These are phyloP conservation scores for Thymus mandschuricus DNA, from an alignment of 257 asterid genomes.

Conservation along the genomic window DNA sequence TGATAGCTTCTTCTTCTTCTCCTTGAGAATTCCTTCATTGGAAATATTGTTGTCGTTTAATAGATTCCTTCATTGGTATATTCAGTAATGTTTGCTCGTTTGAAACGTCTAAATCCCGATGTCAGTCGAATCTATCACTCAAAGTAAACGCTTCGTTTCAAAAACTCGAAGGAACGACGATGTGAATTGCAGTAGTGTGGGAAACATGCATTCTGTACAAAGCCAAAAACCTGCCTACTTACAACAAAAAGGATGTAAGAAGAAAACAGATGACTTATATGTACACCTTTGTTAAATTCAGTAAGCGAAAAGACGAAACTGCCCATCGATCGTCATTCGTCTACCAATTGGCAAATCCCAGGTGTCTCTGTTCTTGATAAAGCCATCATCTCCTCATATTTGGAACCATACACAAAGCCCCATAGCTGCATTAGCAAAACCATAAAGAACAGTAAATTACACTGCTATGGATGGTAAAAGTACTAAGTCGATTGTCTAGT, in stretches of 20 bases:
- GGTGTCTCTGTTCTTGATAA: conserved; percentile 61
- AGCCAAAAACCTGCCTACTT: not conserved
- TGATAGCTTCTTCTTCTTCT: conserved; percentile 36
- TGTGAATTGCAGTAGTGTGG: too few species aligned
- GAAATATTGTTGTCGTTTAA: not conserved
- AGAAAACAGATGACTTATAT: conserved; percentile 2
- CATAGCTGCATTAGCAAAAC: conserved; percentile 56
- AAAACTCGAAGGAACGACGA: too few species aligned
- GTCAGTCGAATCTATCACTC: too few species aligned
- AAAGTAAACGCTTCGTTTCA: not conserved
- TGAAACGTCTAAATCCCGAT: too few species aligned
- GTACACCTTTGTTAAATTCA: conserved; percentile 1
- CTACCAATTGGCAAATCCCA: conserved; percentile 70
- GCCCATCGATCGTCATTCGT: not conserved
- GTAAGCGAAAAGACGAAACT: not conserved
- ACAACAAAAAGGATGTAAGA: conserved; percentile 9
- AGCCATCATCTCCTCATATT: conserved; percentile 77
- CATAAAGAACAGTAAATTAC: not conserved
- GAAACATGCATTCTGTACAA: not conserved
- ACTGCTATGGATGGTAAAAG: not conserved
- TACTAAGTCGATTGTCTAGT: not conserved
- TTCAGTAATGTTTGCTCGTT: too few species aligned
- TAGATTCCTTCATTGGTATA: too few species aligned
- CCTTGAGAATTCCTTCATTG: not conserved
- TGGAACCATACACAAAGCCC: conserved; percentile 91